These are phyloP conservation scores for Candida palmyrensis DNA, from an alignment of 805 yeast genomes.

Conservation along the genomic window DNA sequence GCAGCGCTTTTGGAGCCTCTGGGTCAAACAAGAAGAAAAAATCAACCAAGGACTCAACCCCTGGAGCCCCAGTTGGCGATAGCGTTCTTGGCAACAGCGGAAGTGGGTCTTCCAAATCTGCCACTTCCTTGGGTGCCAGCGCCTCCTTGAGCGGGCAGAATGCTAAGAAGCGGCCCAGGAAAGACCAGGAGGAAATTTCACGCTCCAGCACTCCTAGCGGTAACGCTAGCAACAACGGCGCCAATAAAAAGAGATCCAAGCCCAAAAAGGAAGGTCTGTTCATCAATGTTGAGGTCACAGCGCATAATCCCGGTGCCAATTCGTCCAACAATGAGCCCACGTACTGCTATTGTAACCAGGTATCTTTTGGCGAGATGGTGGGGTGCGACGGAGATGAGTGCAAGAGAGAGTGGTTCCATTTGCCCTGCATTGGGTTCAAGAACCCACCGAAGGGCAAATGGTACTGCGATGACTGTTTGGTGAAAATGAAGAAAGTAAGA, in stretches of 20 bases:
- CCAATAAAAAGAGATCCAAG: conserved; percentile 16
- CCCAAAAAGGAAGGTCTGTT: conserved; percentile 18
- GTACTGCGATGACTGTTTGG: conserved; percentile 40
- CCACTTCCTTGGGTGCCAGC: neutral
- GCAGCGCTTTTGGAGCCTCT: neutral
- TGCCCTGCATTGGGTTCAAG: conserved; percentile 85
- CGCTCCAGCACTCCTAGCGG: conserved; percentile 1
- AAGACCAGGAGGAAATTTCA: conserved; percentile 10
- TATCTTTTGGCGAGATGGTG: conserved; percentile 98
- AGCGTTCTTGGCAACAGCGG: conserved; percentile 1
- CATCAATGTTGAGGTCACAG: conserved; percentile 5
- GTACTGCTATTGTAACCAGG: conserved; percentile 95
- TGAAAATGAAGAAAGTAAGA: conserved; percentile 24
- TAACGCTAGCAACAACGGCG: conserved; percentile 2
- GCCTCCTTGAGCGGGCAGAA: conserved; percentile 14
- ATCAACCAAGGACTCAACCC: conserved; percentile 10
- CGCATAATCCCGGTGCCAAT: conserved; percentile 1
- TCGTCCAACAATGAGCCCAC: conserved; percentile 55
- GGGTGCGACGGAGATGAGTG: conserved; percentile 96
- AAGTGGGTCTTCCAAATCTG: neutral
- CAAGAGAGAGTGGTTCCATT: conserved; percentile 91
- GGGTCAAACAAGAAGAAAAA: conserved; percentile 8
- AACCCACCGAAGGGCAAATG: conserved; percentile 69
- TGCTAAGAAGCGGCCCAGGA: conserved; percentile 11
- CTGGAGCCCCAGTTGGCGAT: conserved; percentile 9